Conservation (phyloP, 2,329 filamentous ascomycete species). For the Gliomastix tumulicola region DNA sequence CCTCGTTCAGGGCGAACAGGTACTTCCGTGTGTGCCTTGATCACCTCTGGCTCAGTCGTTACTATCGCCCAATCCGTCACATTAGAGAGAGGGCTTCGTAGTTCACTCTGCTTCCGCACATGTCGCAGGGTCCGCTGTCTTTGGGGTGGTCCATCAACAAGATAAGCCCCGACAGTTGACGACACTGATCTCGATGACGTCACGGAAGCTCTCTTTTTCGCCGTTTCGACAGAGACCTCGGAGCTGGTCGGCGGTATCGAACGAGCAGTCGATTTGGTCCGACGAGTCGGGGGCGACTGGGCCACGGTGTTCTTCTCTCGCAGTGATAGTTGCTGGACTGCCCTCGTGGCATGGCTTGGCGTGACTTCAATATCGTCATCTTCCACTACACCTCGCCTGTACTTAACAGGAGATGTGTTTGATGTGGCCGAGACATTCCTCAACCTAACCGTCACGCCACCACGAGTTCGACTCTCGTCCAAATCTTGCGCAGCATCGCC, state of each 20-base stretch:
- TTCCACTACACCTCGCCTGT: constrained; percentile 30
- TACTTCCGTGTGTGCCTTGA: too few relatives aligned
- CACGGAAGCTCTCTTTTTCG: constrained; percentile 41
- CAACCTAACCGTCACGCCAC: too few relatives aligned
- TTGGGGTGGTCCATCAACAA: constrained; percentile 40
- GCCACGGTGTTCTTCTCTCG: constrained; percentile 42
- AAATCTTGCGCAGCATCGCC: constrained; percentile 40
- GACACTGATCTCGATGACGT: constrained; percentile 47
- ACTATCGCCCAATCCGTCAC: too few relatives aligned
- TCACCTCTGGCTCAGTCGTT: too few relatives aligned
- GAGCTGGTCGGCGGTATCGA: too few relatives aligned
- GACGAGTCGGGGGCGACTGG: too few relatives aligned
- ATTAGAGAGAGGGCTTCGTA: too few relatives aligned
- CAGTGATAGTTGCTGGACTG: constrained; percentile 38
- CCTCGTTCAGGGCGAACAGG: constrained; percentile 16
- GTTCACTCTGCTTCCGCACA: constrained; percentile 45
- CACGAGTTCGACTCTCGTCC: too few relatives aligned
- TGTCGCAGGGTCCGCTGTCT: constrained; percentile 52
- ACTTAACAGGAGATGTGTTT: too few relatives aligned
- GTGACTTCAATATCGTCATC: constrained; percentile 30
- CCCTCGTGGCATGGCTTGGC: constrained; percentile 45
- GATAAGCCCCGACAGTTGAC: constrained; percentile 51
- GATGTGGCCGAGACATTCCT: too few relatives aligned
- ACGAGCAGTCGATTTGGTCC: too few relatives aligned
- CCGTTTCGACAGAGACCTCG: constrained; percentile 31